Evolutionary conservation across 345 rosid genomes (phyloP).

Genomic region (Abelmoschus esculentus): DNA sequence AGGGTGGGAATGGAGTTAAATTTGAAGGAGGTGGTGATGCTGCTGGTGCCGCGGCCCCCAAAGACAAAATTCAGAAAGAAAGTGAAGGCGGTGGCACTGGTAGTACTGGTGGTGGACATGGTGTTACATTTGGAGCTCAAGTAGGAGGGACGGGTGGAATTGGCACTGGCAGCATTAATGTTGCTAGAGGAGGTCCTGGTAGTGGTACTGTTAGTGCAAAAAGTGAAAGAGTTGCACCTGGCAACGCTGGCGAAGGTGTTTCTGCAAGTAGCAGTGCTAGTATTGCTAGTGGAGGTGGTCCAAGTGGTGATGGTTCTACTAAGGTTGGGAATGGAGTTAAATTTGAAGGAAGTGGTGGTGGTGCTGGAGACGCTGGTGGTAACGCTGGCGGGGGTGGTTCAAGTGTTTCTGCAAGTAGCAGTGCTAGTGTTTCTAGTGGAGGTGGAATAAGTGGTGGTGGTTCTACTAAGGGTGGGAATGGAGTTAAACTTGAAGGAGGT

Average conservation of each 20-base stretch:
- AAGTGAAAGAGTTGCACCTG: too few species aligned
- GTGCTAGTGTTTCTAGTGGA: neutral
- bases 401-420: neutral
- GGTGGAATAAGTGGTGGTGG: neutral
- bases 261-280: neutral
- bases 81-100: too few species aligned
- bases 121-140: neutral
- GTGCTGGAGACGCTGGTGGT: too few species aligned
- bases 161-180: neutral
- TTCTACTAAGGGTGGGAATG: neutral
- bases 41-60: neutral
- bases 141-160: neutral
- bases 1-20: too few species aligned
- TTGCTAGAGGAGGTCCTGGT: neutral
- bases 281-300: neutral
- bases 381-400: neutral
- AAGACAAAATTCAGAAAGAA: neutral
- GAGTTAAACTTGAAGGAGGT: too few species aligned
- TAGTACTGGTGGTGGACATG: neutral
- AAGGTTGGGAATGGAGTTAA: too few species aligned
- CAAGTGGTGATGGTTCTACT: neutral
- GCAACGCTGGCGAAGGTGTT: neutral
- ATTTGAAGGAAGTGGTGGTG: too few species aligned
- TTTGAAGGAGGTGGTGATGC: neutral
- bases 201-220: neutral